Percentiles rank a stretch among this genome's conserved stretches.
Evolutionary conservation across 805 yeast species (phyloP).

Genomic region (Yarrowia sp.): DNA sequence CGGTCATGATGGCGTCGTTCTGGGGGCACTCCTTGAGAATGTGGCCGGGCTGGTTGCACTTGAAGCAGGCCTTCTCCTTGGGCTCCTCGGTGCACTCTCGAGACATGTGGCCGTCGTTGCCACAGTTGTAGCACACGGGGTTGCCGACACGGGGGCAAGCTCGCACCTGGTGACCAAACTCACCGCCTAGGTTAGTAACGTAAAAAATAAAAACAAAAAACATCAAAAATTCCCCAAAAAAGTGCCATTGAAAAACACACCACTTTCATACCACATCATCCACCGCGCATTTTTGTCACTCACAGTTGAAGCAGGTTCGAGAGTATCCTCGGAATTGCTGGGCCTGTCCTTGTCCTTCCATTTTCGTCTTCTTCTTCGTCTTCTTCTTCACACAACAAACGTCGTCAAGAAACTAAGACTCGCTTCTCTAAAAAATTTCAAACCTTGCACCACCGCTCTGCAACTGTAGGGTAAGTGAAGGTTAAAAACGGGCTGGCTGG

Average conservation of each 20-base stretch:
- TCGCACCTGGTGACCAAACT: constrained; percentile 35
- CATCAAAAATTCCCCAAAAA: neutral
- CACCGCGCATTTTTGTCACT: neutral
- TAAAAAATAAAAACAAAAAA: neutral
- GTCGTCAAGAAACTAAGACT: constrained; percentile 17
- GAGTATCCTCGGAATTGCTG: constrained; percentile 21
- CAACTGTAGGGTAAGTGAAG: constrained; percentile 12
- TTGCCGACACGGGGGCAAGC: constrained; percentile 39
- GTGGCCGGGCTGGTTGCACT: constrained; percentile 89
- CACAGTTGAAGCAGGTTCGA: constrained; percentile 25
- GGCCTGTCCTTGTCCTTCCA: constrained; percentile 24
- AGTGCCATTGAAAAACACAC: neutral
- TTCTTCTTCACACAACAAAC: constrained; percentile 23
- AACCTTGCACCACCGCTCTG: neutral
- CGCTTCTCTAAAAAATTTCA: neutral
- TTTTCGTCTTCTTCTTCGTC: constrained; percentile 17
- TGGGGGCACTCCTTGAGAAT: constrained; percentile 71
- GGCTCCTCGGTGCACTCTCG: constrained; percentile 83
- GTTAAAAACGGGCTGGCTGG: neutral
- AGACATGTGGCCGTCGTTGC: constrained; percentile 69
- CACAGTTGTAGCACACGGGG: constrained; percentile 42
- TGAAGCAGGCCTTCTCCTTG: constrained; percentile 84
- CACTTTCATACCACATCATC: neutral
- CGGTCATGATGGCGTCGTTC: constrained; percentile 22
- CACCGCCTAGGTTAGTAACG: constrained; percentile 21